These are phyloP conservation scores for Botrytis fabae DNA, from an alignment of 2,329 filamentous ascomycete genomes.

Conservation along the genomic window DNA sequence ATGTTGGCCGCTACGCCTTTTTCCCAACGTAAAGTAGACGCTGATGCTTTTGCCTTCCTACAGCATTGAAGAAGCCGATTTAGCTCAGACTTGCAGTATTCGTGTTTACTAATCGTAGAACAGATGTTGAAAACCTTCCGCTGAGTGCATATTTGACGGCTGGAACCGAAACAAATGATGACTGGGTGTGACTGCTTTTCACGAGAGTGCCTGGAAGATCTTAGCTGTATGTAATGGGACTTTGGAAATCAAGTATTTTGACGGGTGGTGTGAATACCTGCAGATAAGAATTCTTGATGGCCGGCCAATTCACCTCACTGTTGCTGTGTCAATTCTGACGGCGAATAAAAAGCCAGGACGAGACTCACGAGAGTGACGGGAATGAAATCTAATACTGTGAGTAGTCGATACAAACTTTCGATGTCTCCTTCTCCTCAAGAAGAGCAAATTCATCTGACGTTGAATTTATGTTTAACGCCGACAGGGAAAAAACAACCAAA, in stretches of 20 bases:
- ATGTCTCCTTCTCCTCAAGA: neutral
- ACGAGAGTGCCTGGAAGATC: neutral
- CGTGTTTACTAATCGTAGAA: neutral
- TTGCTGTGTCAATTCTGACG: neutral
- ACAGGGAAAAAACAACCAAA: neutral
- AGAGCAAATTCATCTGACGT: neutral
- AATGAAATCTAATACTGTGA: neutral
- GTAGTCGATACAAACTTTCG: neutral
- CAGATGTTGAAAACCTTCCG: neutral
- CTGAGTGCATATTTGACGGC: neutral
- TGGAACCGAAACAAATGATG: neutral
- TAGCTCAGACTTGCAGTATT: neutral
- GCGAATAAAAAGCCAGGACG: neutral
- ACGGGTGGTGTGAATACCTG: neutral
- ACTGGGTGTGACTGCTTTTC: neutral
- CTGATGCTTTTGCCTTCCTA: neutral
- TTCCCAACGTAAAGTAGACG: neutral
- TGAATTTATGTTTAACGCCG: neutral
- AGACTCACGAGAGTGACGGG: neutral
- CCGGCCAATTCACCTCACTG: neutral
- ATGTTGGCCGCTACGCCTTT: neutral
- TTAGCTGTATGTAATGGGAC: neutral
- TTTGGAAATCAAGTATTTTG: neutral
- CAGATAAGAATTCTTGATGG: neutral
- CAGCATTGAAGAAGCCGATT: neutral